Base-by-base conservation (phyloP, 1,284 basidiomycete species). In the Bjerkandera adusta region DNA sequence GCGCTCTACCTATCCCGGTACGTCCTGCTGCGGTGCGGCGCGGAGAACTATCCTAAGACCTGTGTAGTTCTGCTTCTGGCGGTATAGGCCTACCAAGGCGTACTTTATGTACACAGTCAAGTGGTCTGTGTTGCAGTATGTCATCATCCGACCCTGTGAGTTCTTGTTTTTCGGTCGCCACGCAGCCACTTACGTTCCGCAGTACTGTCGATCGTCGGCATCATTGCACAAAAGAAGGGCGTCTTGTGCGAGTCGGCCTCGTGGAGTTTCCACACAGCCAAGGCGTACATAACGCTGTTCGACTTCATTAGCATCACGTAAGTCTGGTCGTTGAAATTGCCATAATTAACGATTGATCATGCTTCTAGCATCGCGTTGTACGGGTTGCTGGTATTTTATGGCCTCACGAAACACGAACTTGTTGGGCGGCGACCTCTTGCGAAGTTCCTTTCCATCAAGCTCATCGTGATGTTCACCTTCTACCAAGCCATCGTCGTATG, bases 101-200 rank as follows among this genome's bases (percentile, higher is more conserved):
- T 92, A 94, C 66, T 94, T 94, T 63, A 86, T 93, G 83, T 86
- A 92, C 62, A 85, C 89, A 0, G 66, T 93, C 58, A 92, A 90
- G 82, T 91, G 86, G 87, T 72, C 78, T 36, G 87, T 89, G 5
- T 65, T 92, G 40, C 92, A 94, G 76, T 94, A 92, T 59, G 83
- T 90, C 27, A 79, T 92, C 47, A 70, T 92, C 36, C 75, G 88
- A 49, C 89, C 89, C 49, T 68, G 85, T 86, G 55, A 52, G 69
- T 45, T 13, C 12, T 20, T 24, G 10, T 22, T 13, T 21, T 18
- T 15, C 7, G 12, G 47, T 18, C 36, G 16, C 22, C 20, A 5
- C 7, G 38, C n/a, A 11, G 36, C 8, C 15, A 16, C 21, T 43
- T 3, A 30, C 3, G 7, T 29, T 26, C 2, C 27, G 34, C 47